Evolutionary conservation across 1,284 basidiomycete species (phyloP), one percentile per base, ranked within the genome.

Genomic region (Takashimella koratensis): DNA sequence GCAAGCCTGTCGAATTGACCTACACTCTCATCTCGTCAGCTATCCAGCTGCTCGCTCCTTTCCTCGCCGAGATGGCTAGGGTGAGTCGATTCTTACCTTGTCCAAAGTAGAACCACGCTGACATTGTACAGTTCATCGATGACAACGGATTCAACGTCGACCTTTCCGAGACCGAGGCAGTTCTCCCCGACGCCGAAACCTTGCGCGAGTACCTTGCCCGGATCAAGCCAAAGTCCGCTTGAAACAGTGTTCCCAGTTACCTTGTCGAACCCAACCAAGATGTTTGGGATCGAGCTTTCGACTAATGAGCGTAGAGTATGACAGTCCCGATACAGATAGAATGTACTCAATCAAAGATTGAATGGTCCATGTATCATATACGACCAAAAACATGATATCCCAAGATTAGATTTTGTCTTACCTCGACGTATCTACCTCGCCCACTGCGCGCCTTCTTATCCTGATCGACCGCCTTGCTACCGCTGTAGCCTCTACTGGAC

Each of bases 121-220:
- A 58, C 30, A 2, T 4, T n/a, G 42, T 20, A 13, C 49, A 68
- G 65, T 67, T 64, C 51, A 65, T 62, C 46, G 62, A 65, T 51
- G 30, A 58, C 36, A 26, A 48, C 30, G 66, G 62, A 0, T 58
- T 52, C 51, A 49, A 47, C 11, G 51, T 58, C 26, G 43, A 60
- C 27, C 41, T 62, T 8, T n/a, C 43, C 2, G 10, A 58, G 41
- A 40, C 54, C 21, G 51, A 43, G 43, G 27, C 53, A 23, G 46
- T 57, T 13, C 48, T 69, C 27, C 64, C 64, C 2, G 57, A 63
- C 21, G 25, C 57, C 5, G 64, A 70, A 51, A 51, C 60, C 57
- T 53, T 67, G 25, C 23, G 47, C 20, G 23, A 43, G 12, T 68
- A 61, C 58, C 56, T 68, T n/a, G 43, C 53, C 46, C 56, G 65